Percentiles rank a stretch among this genome's conserved stretches.
These are phyloP conservation scores for Zopfochytrium polystomum DNA, from an alignment of 371 early-diverging fungal genomes.

Conservation along the genomic window DNA sequence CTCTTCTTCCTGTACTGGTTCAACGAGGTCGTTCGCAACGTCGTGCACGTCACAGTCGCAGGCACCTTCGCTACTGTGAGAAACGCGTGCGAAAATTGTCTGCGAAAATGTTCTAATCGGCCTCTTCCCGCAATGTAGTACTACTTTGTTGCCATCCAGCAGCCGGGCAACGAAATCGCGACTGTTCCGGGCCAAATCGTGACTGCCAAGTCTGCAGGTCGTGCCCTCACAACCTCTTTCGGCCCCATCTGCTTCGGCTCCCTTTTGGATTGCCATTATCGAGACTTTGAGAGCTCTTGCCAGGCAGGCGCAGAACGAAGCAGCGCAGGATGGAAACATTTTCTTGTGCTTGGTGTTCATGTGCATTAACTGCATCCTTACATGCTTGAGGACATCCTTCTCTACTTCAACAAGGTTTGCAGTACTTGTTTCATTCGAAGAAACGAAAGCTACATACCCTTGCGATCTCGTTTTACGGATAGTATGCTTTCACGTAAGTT, in stretches of 20 bases:
- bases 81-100: neutral
- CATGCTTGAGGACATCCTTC: conserved; percentile 25
- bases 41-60: conserved; percentile 46
- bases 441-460: too few relatives aligned
- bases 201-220: conserved; percentile 61
- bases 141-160: conserved; percentile 22
- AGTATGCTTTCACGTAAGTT: too few relatives aligned
- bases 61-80: conserved; percentile 47
- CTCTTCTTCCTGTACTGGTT: conserved; percentile 46
- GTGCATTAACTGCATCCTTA: conserved; percentile 24
- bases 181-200: conserved; percentile 51
- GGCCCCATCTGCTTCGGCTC: conserved; percentile 94
- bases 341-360: conserved; percentile 9
- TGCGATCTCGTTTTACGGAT: too few relatives aligned
- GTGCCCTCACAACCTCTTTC: conserved; percentile 88
- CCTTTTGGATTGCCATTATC: conserved; percentile 76
- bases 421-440: too few relatives aligned
- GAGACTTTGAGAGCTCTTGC: conserved; percentile 61
- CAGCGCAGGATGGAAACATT: conserved; percentile 29
- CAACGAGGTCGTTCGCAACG: conserved; percentile 46
- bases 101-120: neutral
- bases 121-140: neutral
- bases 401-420: conserved; percentile 57
- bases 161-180: conserved; percentile 10
- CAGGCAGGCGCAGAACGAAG: conserved; percentile 12